phyloP scores from a whole-genome alignment of 2,329 filamentous ascomycete genomes.

The Ophiostoma quercus region DNA sequence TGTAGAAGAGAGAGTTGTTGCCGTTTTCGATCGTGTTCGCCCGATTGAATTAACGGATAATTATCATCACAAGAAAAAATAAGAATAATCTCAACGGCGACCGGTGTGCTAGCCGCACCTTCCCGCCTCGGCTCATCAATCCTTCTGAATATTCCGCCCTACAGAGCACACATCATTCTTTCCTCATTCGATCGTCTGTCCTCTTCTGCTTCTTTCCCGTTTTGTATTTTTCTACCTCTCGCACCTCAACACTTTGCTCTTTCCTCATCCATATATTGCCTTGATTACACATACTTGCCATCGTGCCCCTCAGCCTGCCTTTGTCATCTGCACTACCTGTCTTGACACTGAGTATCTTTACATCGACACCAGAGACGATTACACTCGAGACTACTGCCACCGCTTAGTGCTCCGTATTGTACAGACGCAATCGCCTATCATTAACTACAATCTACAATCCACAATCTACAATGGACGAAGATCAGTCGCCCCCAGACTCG shows the following conservation, averaged over 20 bases:
- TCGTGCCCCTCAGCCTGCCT: background rate
- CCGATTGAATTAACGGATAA: too few species aligned
- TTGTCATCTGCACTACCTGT: background rate
- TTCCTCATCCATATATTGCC: background rate
- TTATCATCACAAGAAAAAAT: too few species aligned
- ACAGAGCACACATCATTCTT: background rate
- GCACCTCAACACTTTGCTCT: background rate
- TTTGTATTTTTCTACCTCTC: conserved; percentile 1
- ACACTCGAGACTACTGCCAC: background rate
- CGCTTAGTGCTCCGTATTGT: background rate
- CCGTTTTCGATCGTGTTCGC: background rate
- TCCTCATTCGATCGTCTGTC: background rate
- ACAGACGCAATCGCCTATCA: background rate
- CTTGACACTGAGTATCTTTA: background rate
- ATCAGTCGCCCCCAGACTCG: conserved; percentile 13
- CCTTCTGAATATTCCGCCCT: background rate
- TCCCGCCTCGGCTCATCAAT: background rate
- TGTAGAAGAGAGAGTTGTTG: background rate
- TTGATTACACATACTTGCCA: conserved; percentile 4
- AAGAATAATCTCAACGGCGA: background rate
- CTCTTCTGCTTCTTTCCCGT: background rate
- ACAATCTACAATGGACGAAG: conserved; percentile 16
- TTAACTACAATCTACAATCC: background rate
- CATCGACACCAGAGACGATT: background rate
- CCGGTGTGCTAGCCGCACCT: background rate